Evolutionary conservation across 2,329 filamentous ascomycete species (phyloP), one percentile per base, ranked within the genome.

Genomic region (Setomelanomma holmii): DNA sequence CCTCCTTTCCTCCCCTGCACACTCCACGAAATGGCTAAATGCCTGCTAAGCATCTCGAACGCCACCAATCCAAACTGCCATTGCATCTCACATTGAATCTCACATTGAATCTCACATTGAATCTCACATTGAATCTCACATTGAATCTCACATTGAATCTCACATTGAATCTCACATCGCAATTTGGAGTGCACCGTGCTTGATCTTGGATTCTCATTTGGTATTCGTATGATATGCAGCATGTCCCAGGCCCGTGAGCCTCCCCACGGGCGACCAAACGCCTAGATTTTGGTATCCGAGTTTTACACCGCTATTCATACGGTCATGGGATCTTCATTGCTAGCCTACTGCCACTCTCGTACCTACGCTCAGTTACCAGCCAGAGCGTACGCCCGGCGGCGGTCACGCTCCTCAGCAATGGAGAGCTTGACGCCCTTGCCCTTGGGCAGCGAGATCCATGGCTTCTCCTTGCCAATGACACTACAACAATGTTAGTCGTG

Each of bases 381-480:
- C 68, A 84, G 69, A 69, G 81, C 79, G 68, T 82, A 77, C 68
- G 93, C 91, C 77, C 95, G 90, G 58, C 93, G 91, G 82, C 93
- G 93, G 83, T 99, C 93, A 86, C 93, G 88, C 91, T 99, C 93
- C 86, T 99, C 93, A 72, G 93, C 92, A 77, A 99, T 98, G 78
- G 89, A 88, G 80, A 98, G 91, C 91, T 86, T 75, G 86, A 99
- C 95, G 91, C 95, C 95, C 89, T 97, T 97, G 85, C 95, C 95
- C 91, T 98, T 99, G 80, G 95, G 96, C 79, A 99, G 88, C 75
- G 91, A 96, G 84, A 99, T 88, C 95, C 95, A 99, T 76, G 95
- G 93, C 90, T 98, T 98, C 78, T 99, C 95, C 74, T 88, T 86
- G 76, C 95, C 95, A 74, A 99, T 97, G 84, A 99, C 89, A 85